Conservation (phyloP, 768 basidiomycete genomes). For the Agrocybe praecox region DNA sequence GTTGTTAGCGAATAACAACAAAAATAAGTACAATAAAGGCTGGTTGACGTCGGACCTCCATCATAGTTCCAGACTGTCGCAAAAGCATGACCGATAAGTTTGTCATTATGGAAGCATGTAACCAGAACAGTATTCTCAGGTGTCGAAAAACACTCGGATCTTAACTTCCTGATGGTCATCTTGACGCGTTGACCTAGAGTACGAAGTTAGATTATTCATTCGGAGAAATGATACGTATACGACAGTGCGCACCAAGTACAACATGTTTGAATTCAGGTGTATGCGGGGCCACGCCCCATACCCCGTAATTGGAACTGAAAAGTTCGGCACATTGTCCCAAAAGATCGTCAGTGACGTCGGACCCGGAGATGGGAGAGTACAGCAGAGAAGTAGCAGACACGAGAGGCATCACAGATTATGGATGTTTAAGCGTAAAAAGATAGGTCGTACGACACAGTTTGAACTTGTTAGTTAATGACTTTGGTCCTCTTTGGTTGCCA, state of each 20-base stretch:
- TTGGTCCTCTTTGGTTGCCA: too few relatives aligned
- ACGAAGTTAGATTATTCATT: neutral
- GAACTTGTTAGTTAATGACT: too few relatives aligned
- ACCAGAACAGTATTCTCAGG: constrained; percentile 20
- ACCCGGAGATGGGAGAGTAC: neutral
- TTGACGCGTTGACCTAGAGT: constrained; percentile 16
- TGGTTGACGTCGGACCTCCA: constrained; percentile 11
- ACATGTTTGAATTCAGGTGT: too few relatives aligned
- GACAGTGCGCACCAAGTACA: too few relatives aligned
- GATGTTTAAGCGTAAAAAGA: too few relatives aligned
- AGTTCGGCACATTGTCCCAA: constrained; percentile 24
- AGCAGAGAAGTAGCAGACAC: neutral
- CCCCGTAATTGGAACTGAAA: constrained; percentile 31
- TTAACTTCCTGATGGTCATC: constrained; percentile 3
- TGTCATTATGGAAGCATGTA: constrained; percentile 13
- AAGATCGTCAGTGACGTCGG: constrained; percentile 4
- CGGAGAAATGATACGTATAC: neutral
- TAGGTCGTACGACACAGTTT: too few relatives aligned
- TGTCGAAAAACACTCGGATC: constrained; percentile 1
- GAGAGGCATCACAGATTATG: too few relatives aligned
- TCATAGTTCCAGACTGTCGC: constrained; percentile 30
- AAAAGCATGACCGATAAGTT: constrained; percentile 31
- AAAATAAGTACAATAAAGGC: neutral
- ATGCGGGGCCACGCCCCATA: constrained; percentile 20
- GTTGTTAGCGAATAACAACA: neutral